phyloP scores from a whole-genome alignment of 768 basidiomycete species.

The Antrodiella citrinella region DNA sequence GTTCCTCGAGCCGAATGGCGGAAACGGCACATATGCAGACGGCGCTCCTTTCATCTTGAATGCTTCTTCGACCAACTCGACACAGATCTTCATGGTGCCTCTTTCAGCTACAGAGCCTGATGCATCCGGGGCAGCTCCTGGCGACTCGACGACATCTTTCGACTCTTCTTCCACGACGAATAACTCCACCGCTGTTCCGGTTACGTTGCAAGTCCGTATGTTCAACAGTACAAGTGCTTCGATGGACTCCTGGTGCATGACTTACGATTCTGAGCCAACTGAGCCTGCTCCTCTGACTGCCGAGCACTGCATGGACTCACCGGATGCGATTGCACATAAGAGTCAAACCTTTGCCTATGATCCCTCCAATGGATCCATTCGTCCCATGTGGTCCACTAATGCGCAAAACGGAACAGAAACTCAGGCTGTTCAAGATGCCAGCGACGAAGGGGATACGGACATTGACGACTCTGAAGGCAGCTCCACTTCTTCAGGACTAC shows the following conservation, averaged over 20 bases:
- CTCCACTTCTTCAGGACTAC: constrained; percentile 9
- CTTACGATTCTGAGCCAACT: constrained; percentile 47
- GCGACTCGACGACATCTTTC: constrained; percentile 2
- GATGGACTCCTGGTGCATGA: constrained; percentile 46
- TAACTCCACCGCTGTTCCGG: constrained; percentile 13
- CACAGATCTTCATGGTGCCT: constrained; percentile 22
- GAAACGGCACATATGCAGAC: constrained; percentile 4
- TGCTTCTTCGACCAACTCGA: constrained; percentile 21
- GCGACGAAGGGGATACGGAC: constrained; percentile 9
- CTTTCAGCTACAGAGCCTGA: background rate
- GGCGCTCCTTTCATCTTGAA: constrained; percentile 21
- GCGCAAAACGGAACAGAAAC: constrained; percentile 19
- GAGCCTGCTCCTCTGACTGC: constrained; percentile 42
- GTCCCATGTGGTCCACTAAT: constrained; percentile 40
- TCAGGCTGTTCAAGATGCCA: constrained; percentile 13
- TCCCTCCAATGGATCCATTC: constrained; percentile 35
- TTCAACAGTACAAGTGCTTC: constrained; percentile 29
- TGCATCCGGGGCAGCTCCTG: constrained; percentile 16
- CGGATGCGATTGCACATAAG: constrained; percentile 21
- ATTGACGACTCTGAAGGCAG: constrained; percentile 8
- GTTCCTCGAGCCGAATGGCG: constrained; percentile 22
- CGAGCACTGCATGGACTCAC: constrained; percentile 28
- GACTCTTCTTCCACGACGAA: background rate
- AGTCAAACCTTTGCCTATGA: constrained; percentile 60
- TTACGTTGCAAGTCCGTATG: constrained; percentile 38